Evolutionary conservation across 305 asterid species (phyloP), one percentile per base, ranked within the genome.

Genomic region (Rubia tinctorum): DNA sequence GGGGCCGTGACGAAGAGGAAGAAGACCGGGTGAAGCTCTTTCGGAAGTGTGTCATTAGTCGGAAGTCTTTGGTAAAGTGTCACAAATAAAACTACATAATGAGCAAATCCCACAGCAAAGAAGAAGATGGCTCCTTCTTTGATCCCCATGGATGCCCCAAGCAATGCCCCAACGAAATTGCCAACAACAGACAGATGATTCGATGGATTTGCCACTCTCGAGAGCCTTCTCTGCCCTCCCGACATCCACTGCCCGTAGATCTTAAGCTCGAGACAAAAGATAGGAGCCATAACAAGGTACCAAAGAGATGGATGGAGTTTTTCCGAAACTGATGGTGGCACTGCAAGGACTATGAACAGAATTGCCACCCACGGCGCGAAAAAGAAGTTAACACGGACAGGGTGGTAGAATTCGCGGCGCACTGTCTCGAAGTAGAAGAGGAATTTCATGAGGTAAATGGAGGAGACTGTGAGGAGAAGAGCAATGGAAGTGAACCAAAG

Each of bases 231-330:
- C 66, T 90, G 89, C 27, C 97, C 97, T 7, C 97, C 98, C 0
- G 97, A 92, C 89, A 92, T 87, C 98, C 98, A 92, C 76, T 90
- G 95, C 6, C 98, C 98, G 71, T 92, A 92, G 15, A 92, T 87
- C 76, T 92, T 92, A 12, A 92, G 66, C 87, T 92, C 97, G 2
- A 90, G 85, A 68, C 68, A 79, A 10, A 87, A 79, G 3, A 92
- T 75, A 0, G 98, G 98, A 0, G 91, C 56, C 98, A 92, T 92
- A 4, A 92, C 83, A 42, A 86, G 8, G 74, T 90, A 90, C 97
- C 97, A 92, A 0, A 84, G 45, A 30, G 83, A 78, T 3, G 61
- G 14, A n/a, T 80, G 95, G 10, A 87, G 82, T 7, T 73, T 61
- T 60, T 76, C 44, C 14, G 88, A 37, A 12, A 90, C 71, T 0